These are phyloP conservation scores for Camelina laxa DNA, from an alignment of 345 rosid genomes.

Conservation along the genomic window DNA sequence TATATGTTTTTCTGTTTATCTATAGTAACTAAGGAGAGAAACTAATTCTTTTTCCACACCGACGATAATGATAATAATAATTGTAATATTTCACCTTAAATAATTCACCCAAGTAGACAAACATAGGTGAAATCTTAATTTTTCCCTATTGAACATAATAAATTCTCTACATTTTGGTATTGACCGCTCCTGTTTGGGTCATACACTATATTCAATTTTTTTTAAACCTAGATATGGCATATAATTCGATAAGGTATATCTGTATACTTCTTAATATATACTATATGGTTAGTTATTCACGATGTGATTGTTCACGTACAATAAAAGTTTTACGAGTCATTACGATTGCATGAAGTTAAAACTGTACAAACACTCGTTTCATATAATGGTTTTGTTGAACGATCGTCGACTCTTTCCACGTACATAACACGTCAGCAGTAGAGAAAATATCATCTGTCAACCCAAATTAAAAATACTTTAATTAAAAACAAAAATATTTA, in stretches of 20 bases:
- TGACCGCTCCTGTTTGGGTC: conserved; percentile 24
- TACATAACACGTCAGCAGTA: no score
- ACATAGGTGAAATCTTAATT: conserved; percentile 32
- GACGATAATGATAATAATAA: conserved; percentile 19
- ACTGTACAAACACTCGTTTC: background rate
- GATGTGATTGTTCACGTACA: conserved; percentile 5
- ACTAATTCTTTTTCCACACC: conserved; percentile 4
- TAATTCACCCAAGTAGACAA: conserved; percentile 38
- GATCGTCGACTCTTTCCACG: no score
- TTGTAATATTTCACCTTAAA: conserved; percentile 28
- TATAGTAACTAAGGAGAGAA: conserved; percentile 32
- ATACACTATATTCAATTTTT: background rate
- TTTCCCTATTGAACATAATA: conserved; percentile 30
- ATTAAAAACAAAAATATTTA: no score
- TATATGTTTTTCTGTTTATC: conserved; percentile 33
- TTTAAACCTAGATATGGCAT: background rate
- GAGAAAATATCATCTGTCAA: no score
- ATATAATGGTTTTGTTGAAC: background rate
- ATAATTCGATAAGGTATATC: conserved; percentile 4
- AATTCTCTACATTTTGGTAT: conserved; percentile 21
- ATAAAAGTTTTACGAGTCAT: background rate
- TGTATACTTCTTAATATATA: background rate
- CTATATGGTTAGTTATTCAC: background rate
- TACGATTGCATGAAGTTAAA: background rate
- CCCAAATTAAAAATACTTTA: no score